Evolutionary conservation across 306 rosid species (phyloP).

Genomic region (Delonix regia): DNA sequence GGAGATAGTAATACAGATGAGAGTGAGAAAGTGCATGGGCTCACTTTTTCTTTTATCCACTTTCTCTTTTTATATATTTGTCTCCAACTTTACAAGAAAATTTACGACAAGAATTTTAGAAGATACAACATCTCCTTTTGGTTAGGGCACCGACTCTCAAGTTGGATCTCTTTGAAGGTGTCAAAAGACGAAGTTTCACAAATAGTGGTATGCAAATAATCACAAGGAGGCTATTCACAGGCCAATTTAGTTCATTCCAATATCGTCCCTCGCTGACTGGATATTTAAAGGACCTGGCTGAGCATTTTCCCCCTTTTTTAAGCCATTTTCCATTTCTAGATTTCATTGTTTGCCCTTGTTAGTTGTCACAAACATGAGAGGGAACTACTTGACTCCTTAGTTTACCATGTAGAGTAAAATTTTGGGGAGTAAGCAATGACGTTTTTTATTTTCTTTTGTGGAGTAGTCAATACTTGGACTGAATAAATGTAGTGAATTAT

Average conservation of each 20-base stretch:
- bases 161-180: constrained; percentile 24
- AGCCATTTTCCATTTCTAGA: constrained; percentile 21
- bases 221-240: constrained; percentile 11
- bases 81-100: no score
- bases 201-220: neutral
- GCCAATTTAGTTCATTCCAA: neutral
- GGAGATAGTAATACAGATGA: no score
- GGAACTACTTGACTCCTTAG: constrained; percentile 20
- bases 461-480: neutral
- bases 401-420: constrained; percentile 38
- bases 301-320: neutral
- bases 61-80: no score
- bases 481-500: neutral
- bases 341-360: constrained; percentile 1
- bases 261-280: constrained; percentile 10
- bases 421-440: constrained; percentile 20
- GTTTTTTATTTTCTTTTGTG: constrained; percentile 7
- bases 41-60: no score
- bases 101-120: no score
- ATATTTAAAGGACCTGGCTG: constrained; percentile 38
- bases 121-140: no score
- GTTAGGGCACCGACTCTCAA: constrained; percentile 12
- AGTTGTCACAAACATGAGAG: neutral
- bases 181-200: neutral
- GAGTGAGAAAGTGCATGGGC: no score